Percentiles rank a stretch among this genome's conserved stretches.
Evolutionary conservation across 1,284 basidiomycete genomes (phyloP).

Genomic region (Nidula niveotomentosa): DNA sequence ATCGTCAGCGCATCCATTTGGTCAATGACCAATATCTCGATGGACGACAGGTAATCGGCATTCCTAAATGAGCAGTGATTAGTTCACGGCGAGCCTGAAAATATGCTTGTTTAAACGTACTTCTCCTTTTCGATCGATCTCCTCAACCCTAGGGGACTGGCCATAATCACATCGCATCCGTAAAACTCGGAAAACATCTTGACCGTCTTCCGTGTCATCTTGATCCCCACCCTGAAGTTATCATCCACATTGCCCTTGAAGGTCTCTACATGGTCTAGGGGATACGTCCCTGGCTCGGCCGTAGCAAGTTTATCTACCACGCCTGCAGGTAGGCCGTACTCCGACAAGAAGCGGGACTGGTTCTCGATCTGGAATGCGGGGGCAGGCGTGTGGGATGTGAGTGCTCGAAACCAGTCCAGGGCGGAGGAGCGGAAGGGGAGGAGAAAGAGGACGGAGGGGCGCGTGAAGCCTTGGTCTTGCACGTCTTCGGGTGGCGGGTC

Average conservation of each 20-base stretch:
- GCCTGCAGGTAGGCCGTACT: conserved; percentile 83
- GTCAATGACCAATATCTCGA: conserved; percentile 93
- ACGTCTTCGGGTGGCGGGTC: conserved; percentile 66
- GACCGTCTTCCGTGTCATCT: conserved; percentile 88
- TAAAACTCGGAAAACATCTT: conserved; percentile 91
- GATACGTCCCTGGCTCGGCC: conserved; percentile 77
- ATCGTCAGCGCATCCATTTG: conserved; percentile 93
- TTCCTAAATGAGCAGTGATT: conserved; percentile 43
- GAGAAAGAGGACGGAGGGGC: conserved; percentile 91
- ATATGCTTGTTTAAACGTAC: conserved; percentile 36
- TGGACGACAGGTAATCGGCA: conserved; percentile 90
- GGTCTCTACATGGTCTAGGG: conserved; percentile 88
- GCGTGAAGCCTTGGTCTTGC: conserved; percentile 97
- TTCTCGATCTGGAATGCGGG: conserved; percentile 83
- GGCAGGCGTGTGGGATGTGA: conserved; percentile 68
- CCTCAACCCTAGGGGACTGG: conserved; percentile 90
- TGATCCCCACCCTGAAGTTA: conserved; percentile 90
- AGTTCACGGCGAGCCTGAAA: conserved; percentile 1
- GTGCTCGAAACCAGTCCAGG: conserved; percentile 72
- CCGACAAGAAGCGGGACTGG: conserved; percentile 75
- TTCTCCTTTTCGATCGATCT: conserved; percentile 95
- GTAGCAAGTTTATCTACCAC: conserved; percentile 81
- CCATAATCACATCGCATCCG: conserved; percentile 88
- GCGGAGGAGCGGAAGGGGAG: conserved; percentile 93
- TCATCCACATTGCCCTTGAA: conserved; percentile 99